These are phyloP conservation scores for Lepidium campestre DNA, from an alignment of 441 rosid genomes.

Conservation along the genomic window DNA sequence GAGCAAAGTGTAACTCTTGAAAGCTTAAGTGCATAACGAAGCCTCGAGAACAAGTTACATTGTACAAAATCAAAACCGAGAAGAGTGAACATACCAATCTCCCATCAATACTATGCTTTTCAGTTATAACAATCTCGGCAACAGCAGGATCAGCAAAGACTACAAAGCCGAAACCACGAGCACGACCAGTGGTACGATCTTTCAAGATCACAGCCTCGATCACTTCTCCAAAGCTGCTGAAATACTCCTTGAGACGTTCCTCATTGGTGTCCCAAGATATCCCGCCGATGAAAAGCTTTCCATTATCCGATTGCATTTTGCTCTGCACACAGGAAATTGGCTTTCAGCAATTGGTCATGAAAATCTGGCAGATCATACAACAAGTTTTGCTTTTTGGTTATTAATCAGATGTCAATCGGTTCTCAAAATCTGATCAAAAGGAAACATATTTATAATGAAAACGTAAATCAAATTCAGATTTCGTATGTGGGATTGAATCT, in stretches of 20 bases:
- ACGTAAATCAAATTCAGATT: conserved; percentile 18
- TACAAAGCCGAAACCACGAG: conserved; percentile 96
- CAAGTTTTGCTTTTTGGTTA: not conserved
- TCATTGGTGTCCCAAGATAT: conserved; percentile 98
- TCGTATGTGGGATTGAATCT: conserved; percentile 31
- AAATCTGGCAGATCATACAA: conserved; percentile 3
- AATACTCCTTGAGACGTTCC: conserved; percentile 89
- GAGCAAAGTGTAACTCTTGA: not conserved
- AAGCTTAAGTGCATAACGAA: conserved; percentile 20
- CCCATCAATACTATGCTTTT: conserved; percentile 85
- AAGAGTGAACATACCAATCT: conserved; percentile 55
- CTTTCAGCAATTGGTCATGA: not conserved
- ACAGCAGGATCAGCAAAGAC: conserved; percentile 87
- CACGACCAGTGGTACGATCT: conserved; percentile 97
- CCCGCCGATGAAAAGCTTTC: conserved; percentile 94
- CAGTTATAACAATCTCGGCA: conserved; percentile 81
- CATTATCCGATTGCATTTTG: conserved; percentile 79
- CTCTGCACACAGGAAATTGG: conserved; percentile 16
- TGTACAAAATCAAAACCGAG: conserved; percentile 10
- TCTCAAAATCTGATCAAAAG: conserved; percentile 4
- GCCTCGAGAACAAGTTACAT: conserved; percentile 31
- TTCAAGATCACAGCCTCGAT: conserved; percentile 96
- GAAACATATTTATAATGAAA: not conserved
- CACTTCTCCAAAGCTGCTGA: conserved; percentile 78
- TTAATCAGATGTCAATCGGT: not conserved